A percentile compares a stretch with the other conserved stretches of the same genome.
These are phyloP conservation scores for Russula ochroleuca DNA, from an alignment of 768 basidiomycete genomes.

Conservation along the genomic window DNA sequence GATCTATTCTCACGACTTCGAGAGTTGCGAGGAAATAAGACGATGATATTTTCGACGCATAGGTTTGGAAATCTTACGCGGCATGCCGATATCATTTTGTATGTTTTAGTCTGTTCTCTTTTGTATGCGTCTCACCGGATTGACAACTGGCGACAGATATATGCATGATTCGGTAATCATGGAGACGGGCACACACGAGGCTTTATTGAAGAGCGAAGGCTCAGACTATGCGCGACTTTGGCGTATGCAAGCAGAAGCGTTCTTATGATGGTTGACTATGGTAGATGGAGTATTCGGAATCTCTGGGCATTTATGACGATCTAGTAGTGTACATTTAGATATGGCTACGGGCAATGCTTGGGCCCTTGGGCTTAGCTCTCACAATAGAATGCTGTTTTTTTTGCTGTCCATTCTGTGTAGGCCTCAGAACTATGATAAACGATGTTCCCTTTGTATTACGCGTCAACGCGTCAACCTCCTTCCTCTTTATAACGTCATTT, in stretches of 20 bases:
- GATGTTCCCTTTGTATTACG: no score
- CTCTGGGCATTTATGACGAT: not conserved
- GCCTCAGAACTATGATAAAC: no score
- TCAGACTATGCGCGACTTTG: constrained; percentile 67
- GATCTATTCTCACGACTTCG: constrained; percentile 71
- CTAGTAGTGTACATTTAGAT: not conserved
- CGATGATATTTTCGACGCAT: constrained; percentile 80
- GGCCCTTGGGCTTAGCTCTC: not conserved
- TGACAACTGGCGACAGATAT: constrained; percentile 42
- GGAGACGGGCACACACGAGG: constrained; percentile 65
- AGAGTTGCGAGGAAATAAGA: constrained; percentile 65
- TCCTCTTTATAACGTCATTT: not conserved
- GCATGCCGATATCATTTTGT: constrained; percentile 38
- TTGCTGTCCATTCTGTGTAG: not conserved
- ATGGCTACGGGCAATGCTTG: not conserved
- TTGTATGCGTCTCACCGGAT: not conserved
- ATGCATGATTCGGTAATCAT: constrained; percentile 59
- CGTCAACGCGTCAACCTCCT: no score
- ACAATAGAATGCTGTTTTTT: not conserved
- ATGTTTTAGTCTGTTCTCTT: not conserved
- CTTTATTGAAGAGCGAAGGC: constrained; percentile 50
- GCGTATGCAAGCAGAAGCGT: constrained; percentile 69
- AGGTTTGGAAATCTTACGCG: constrained; percentile 65
- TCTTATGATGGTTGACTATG: constrained; percentile 31
- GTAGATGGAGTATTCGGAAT: not conserved